These are phyloP conservation scores for Ascochyta clinopodiicola DNA, from an alignment of 2,329 filamentous ascomycete species.

Conservation along the genomic window DNA sequence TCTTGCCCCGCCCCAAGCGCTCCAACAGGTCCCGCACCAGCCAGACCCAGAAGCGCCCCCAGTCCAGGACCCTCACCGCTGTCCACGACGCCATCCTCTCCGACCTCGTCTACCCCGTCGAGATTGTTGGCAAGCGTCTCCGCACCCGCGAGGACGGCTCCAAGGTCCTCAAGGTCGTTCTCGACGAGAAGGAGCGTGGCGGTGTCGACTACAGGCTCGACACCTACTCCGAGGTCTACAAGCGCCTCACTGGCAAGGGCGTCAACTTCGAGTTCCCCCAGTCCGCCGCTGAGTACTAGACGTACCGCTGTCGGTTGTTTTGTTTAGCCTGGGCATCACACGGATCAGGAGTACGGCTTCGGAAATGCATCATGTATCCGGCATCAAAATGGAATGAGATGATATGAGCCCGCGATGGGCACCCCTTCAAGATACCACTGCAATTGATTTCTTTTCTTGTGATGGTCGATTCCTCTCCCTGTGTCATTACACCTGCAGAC, in stretches of 20 bases:
- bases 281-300: conserved; percentile 82
- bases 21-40: conserved; percentile 94
- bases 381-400: conserved; percentile 49
- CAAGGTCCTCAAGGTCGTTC: conserved; percentile 98
- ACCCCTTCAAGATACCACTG: conserved; percentile 45
- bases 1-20: conserved; percentile 97
- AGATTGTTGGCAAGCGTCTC: conserved; percentile 99
- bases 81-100: conserved; percentile 98
- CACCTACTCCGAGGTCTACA: conserved; percentile 99
- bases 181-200: conserved; percentile 99
- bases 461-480: conserved; percentile 22
- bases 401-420: conserved; percentile 42
- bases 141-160: conserved; percentile 98
- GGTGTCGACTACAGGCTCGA: conserved; percentile 99
- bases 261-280: conserved; percentile 99
- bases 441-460: conserved; percentile 45
- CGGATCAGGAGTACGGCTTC: conserved; percentile 48
- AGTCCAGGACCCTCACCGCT: conserved; percentile 95
- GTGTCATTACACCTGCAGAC: background rate
- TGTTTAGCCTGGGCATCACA: conserved; percentile 33
- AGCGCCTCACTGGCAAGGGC: conserved; percentile 92
- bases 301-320: conserved; percentile 28
- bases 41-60: conserved; percentile 98
- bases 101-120: conserved; percentile 98
- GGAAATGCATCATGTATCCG: conserved; percentile 49